A percentile compares a stretch with the other conserved stretches of the same genome.
Evolutionary conservation across 768 basidiomycete genomes (phyloP).

Genomic region (Calvatia gigantea): DNA sequence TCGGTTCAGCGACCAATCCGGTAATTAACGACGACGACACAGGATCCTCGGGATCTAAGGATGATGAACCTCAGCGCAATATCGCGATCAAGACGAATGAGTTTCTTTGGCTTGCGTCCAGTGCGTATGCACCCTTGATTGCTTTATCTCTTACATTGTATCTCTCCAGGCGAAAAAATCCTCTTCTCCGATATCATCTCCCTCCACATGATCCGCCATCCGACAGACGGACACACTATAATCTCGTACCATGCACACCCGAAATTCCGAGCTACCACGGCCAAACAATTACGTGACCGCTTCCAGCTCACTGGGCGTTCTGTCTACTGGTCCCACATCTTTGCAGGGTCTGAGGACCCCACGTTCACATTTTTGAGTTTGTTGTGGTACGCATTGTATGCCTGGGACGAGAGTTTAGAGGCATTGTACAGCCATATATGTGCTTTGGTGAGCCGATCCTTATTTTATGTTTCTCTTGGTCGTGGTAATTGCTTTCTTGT

Average conservation of each 20-base stretch:
- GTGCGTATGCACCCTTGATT: background rate
- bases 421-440: slow-evolving; percentile 40
- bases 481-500: background rate
- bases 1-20: slow-evolving; percentile 10
- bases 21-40: background rate
- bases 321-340: slow-evolving; percentile 35
- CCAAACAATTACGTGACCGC: slow-evolving; percentile 31
- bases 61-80: background rate
- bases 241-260: slow-evolving; percentile 36
- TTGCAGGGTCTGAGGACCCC: slow-evolving; percentile 37
- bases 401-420: slow-evolving; percentile 51
- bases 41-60: background rate
- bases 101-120: background rate
- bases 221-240: slow-evolving; percentile 31
- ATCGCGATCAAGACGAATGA: slow-evolving; percentile 7
- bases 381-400: slow-evolving; percentile 50
- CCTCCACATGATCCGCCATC: slow-evolving; percentile 34
- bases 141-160: background rate
- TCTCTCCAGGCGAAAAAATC: slow-evolving; percentile 16
- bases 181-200: slow-evolving; percentile 36
- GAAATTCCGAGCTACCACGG: slow-evolving; percentile 26
- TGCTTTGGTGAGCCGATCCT: slow-evolving; percentile 30
- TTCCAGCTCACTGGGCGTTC: slow-evolving; percentile 30
- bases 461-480: background rate
- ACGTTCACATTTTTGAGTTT: slow-evolving; percentile 44